Evolutionary conservation across 139 green algal species (phyloP).

Genomic region (Pedinophyceae sp.): DNA sequence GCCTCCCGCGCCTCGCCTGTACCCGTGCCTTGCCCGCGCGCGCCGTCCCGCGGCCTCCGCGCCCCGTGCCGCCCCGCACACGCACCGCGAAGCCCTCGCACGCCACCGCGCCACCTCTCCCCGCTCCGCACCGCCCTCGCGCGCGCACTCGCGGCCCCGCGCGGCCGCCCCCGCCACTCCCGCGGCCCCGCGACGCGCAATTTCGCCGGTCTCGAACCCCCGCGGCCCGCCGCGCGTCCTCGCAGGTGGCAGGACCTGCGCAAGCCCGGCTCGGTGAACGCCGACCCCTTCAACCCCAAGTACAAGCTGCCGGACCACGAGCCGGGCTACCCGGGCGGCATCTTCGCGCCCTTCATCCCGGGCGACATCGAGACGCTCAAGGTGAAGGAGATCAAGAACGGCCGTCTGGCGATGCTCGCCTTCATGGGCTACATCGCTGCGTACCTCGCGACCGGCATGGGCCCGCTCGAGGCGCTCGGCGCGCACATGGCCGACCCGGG

Average conservation of each 20-base stretch:
- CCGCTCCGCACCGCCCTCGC: too few species aligned
- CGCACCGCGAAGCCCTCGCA: too few species aligned
- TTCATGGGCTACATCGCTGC: constrained; percentile 6
- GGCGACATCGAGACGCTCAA: constrained; percentile 6
- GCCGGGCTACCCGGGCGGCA: constrained; percentile 10
- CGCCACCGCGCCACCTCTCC: too few species aligned
- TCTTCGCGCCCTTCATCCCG: constrained; percentile 7
- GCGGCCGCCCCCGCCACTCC: too few species aligned
- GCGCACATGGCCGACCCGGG: neutral
- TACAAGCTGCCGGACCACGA: constrained; percentile 2
- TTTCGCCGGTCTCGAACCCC: too few species aligned
- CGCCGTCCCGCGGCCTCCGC: too few species aligned
- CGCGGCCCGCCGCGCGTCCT: constrained; percentile 24
- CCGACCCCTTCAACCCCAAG: constrained; percentile 6
- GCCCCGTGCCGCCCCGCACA: too few species aligned
- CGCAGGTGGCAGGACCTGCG: constrained; percentile 32
- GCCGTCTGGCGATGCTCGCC: constrained; percentile 10
- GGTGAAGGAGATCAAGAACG: constrained; percentile 16
- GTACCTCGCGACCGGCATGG: neutral
- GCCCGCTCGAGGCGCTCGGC: neutral
- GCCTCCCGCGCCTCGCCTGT: too few species aligned
- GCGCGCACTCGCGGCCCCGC: too few species aligned
- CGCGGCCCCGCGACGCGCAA: too few species aligned
- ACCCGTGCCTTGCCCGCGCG: too few species aligned
- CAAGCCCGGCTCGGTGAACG: constrained; percentile 26